Percentiles rank a stretch among this genome's conserved stretches.
phyloP scores from a whole-genome alignment of 257 asterid genomes.

The Solanum pinnatisectum region DNA sequence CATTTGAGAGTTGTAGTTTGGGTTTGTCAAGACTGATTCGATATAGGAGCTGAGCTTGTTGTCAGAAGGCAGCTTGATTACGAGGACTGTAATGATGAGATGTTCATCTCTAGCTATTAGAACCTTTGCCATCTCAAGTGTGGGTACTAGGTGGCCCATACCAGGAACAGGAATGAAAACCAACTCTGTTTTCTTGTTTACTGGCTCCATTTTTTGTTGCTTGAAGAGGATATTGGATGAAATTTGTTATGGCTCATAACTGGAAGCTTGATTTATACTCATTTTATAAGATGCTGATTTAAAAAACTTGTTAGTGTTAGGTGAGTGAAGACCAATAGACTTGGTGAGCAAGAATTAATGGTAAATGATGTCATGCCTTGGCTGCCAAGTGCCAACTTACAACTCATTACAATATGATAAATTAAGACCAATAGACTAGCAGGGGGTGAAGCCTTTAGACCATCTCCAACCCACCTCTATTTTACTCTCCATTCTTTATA shows the following conservation, averaged over 20 bases:
- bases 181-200: neutral
- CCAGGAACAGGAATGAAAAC: slow-evolving; percentile 2
- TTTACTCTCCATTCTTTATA: no score
- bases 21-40: neutral
- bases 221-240: neutral
- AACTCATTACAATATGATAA: neutral
- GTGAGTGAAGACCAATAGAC: neutral
- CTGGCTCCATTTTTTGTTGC: neutral
- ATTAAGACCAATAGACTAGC: neutral
- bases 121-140: neutral
- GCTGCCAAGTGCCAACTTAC: neutral
- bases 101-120: neutral
- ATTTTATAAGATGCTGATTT: neutral
- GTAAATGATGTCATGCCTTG: neutral
- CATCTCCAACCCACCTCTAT: no score
- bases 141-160: neutral
- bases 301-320: neutral
- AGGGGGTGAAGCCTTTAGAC: neutral
- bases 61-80: neutral
- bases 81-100: neutral
- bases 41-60: neutral
- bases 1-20: neutral
- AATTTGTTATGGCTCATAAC: neutral
- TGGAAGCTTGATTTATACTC: neutral
- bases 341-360: neutral